These are phyloP conservation scores for Drechslerella dactyloides DNA, from an alignment of 2,329 filamentous ascomycete species.

Conservation along the genomic window DNA sequence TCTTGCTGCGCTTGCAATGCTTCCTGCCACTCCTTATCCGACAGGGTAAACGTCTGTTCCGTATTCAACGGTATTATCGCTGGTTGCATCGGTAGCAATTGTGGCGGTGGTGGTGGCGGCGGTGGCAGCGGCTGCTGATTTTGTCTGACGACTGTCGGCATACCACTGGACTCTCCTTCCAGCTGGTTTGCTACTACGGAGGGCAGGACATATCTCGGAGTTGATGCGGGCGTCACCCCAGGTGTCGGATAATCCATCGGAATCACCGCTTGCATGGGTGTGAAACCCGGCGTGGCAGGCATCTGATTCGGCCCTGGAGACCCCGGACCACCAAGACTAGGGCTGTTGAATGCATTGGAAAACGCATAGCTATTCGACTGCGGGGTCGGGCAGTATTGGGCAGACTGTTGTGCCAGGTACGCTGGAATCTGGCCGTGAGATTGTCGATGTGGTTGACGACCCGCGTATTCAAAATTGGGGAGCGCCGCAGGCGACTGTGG, in stretches of 20 bases:
- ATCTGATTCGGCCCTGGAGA: conserved; percentile 22
- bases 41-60: conserved; percentile 25
- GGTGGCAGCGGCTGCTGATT: conserved; percentile 6
- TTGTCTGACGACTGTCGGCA: conserved; percentile 13
- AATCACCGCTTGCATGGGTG: conserved; percentile 23
- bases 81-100: not conserved
- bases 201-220: conserved; percentile 43
- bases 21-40: conserved; percentile 45
- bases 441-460: conserved; percentile 18
- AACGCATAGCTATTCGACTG: conserved; percentile 41
- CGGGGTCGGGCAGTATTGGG: conserved; percentile 43
- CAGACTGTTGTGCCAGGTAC: conserved; percentile 18
- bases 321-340: conserved; percentile 17
- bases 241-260: conserved; percentile 46
- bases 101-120: conserved; percentile 1
- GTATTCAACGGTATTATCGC: not conserved
- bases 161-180: conserved; percentile 23
- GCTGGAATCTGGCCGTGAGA: conserved; percentile 11
- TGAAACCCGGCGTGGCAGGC: conserved; percentile 32
- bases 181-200: conserved; percentile 44
- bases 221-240: conserved; percentile 39
- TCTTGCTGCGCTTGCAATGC: conserved; percentile 38
- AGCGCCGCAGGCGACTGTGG: conserved; percentile 30
- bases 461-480: conserved; percentile 20
- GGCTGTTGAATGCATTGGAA: conserved; percentile 24